Conservation (phyloP, 352 stramenopile genomes). For the Phytophthora pistaciae region DNA sequence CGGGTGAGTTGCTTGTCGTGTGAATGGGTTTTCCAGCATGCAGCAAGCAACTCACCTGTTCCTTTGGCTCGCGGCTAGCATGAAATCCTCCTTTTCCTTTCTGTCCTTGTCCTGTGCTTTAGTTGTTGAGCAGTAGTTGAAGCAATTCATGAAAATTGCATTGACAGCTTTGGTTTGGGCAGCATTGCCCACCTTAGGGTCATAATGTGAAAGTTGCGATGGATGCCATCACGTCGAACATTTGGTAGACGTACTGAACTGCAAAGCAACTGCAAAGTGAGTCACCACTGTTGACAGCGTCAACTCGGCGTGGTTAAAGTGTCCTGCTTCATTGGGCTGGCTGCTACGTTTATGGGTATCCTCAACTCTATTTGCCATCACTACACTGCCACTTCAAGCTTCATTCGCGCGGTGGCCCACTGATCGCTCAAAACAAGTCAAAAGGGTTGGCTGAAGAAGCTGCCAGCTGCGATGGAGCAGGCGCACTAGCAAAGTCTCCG, state of each 20-base stretch:
- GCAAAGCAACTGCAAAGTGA: not conserved
- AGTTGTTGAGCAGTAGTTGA: not conserved
- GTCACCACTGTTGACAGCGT: too few species aligned
- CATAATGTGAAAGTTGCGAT: too few species aligned
- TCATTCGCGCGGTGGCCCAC: conserved; percentile 7
- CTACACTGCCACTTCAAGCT: conserved; percentile 22
- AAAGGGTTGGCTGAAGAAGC: conserved; percentile 76
- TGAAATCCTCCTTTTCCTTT: conserved; percentile 49
- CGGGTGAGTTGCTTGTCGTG: conserved; percentile 5
- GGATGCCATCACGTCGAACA: not conserved
- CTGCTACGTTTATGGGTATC: conserved; percentile 25
- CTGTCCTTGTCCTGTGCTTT: conserved; percentile 1
- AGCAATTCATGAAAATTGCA: not conserved
- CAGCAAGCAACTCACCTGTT: conserved; percentile 10
- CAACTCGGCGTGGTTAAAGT: not conserved
- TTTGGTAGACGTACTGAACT: not conserved
- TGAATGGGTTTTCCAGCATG: not conserved
- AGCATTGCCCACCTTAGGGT: too few species aligned
- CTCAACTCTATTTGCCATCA: conserved; percentile 42
- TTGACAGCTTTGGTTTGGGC: too few species aligned
- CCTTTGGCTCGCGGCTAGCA: conserved; percentile 41
- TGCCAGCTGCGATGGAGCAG: conserved; percentile 38
- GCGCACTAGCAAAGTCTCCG: conserved; percentile 56
- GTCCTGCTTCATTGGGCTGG: conserved; percentile 4
- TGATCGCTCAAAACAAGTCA: conserved; percentile 81